These are phyloP conservation scores for Podospora conica DNA, from an alignment of 495 filamentous ascomycete genomes.

Conservation along the genomic window DNA sequence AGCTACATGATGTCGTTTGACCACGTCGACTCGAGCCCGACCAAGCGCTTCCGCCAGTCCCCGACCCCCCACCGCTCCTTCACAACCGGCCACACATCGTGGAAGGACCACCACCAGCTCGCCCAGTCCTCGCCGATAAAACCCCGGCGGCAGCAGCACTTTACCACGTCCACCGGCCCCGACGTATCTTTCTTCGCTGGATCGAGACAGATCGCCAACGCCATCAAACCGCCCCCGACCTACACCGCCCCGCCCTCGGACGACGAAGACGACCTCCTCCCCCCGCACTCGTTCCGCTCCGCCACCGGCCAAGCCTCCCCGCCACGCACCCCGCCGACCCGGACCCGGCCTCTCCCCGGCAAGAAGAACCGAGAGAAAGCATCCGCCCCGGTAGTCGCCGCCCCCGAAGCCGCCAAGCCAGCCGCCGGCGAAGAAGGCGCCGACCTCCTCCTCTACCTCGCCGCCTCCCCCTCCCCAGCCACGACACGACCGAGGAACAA, in stretches of 20 bases:
- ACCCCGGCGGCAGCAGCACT: constrained; percentile 56
- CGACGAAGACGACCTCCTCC: constrained; percentile 73
- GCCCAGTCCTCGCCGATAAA: constrained; percentile 79
- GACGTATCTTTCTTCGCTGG: constrained; percentile 65
- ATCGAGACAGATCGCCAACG: constrained; percentile 51
- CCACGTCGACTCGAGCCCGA: constrained; percentile 40
- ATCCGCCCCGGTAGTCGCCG: constrained; percentile 1
- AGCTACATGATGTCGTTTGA: constrained; percentile 49
- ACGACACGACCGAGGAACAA: constrained; percentile 31
- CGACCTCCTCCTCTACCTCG: constrained; percentile 84
- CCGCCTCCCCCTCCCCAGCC: constrained; percentile 85
- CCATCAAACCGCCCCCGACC: constrained; percentile 53
- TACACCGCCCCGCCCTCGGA: constrained; percentile 58
- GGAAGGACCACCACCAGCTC: constrained; percentile 67
- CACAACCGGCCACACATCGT: constrained; percentile 52
- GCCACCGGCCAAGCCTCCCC: constrained; percentile 60
- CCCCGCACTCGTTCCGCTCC: constrained; percentile 64
- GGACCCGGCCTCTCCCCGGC: constrained; percentile 43
- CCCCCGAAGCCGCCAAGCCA: constrained; percentile 33
- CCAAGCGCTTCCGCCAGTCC: constrained; percentile 65
- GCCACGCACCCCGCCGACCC: constrained; percentile 73
- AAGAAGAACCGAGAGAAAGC: constrained; percentile 19
- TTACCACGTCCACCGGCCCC: constrained; percentile 54
- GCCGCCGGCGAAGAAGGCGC: constrained; percentile 70
- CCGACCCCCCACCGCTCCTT: constrained; percentile 54